phyloP scores from a whole-genome alignment of 305 asterid genomes.

The Salvia sclarea region DNA sequence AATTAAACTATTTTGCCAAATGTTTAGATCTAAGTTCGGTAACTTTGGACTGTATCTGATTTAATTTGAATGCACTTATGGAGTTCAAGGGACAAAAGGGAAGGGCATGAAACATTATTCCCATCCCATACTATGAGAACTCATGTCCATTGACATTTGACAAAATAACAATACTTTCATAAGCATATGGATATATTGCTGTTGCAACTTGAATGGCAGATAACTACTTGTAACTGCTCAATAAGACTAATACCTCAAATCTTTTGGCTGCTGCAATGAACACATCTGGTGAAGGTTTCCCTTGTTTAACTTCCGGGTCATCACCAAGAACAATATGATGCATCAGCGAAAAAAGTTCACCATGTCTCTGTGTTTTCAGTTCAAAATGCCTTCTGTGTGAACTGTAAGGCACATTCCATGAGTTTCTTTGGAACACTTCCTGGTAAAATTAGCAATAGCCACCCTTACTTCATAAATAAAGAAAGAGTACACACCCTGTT shows the following conservation, averaged over 20 bases:
- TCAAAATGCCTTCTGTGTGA: conserved; percentile 86
- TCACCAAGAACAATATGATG: conserved; percentile 91
- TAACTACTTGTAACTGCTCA: conserved; percentile 4
- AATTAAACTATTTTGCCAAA: conserved; percentile 4
- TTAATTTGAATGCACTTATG: background rate
- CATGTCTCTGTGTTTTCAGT: conserved; percentile 80
- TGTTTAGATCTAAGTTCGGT: background rate
- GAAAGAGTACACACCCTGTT: conserved; percentile 60
- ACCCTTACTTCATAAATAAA: conserved; percentile 13
- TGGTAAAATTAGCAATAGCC: conserved; percentile 13
- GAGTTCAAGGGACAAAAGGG: background rate
- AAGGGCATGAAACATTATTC: conserved; percentile 1
- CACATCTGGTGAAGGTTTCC: conserved; percentile 91
- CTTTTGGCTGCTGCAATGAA: conserved; percentile 90
- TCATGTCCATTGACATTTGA: background rate
- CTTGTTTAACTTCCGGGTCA: conserved; percentile 95
- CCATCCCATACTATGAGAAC: background rate
- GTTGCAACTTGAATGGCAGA: background rate
- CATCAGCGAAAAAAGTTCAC: conserved; percentile 78
- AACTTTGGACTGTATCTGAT: background rate
- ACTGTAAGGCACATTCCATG: conserved; percentile 48
- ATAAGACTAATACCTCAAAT: conserved; percentile 64
- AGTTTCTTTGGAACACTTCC: conserved; percentile 25
- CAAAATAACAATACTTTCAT: background rate
- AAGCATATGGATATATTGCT: conserved; percentile 12